These are phyloP conservation scores for Plantago major DNA, from an alignment of 257 asterid species.

Conservation along the genomic window DNA sequence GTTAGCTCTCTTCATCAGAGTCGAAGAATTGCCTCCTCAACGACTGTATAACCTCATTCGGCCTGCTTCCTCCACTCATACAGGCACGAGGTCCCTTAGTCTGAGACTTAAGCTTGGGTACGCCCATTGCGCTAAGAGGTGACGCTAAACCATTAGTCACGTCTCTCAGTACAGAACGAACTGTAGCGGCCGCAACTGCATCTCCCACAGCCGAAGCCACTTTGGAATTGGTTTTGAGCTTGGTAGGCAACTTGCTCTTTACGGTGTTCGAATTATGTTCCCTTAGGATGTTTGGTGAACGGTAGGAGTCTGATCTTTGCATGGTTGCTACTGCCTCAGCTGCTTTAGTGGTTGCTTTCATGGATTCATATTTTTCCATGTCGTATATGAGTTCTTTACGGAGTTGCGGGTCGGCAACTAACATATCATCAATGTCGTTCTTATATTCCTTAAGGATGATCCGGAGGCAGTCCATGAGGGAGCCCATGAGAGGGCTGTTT, in stretches of 20 bases:
- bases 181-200: slow-evolving; percentile 62
- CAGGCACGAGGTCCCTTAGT: slow-evolving; percentile 14
- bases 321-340: slow-evolving; percentile 56
- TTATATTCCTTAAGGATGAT: slow-evolving; percentile 92
- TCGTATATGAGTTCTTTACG: slow-evolving; percentile 87
- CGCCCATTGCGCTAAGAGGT: slow-evolving; percentile 69
- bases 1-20: slow-evolving; percentile 65
- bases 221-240: slow-evolving; percentile 27
- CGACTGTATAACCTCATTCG: slow-evolving; percentile 62
- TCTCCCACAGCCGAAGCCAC: slow-evolving; percentile 80
- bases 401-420: slow-evolving; percentile 80
- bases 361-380: slow-evolving; percentile 71
- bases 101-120: slow-evolving; percentile 68
- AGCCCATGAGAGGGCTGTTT: slow-evolving; percentile 81
- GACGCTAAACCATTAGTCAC: slow-evolving; percentile 51
- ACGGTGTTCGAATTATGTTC: slow-evolving; percentile 17
- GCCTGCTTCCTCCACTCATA: slow-evolving; percentile 33
- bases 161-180: slow-evolving; percentile 68
- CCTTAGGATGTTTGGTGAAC: slow-evolving; percentile 34
- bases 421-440: slow-evolving; percentile 80
- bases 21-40: slow-evolving; percentile 69
- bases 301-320: slow-evolving; percentile 38
- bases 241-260: slow-evolving; percentile 25
- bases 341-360: slow-evolving; percentile 58
- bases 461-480: slow-evolving; percentile 93